Conservation (phyloP, 768 basidiomycete genomes). For the Amanita polypyramis region DNA sequence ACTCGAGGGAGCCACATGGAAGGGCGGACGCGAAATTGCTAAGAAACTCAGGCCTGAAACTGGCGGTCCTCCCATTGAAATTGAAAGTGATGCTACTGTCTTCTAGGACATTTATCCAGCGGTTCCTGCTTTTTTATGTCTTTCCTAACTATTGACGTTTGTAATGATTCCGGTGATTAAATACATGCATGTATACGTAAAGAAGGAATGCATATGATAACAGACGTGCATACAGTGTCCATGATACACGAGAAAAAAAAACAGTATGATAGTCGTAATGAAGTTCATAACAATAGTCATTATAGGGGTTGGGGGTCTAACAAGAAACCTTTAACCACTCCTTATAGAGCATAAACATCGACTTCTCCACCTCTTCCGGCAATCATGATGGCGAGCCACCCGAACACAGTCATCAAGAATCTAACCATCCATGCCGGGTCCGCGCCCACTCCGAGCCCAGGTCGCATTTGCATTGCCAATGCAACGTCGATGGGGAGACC, state of each 20-base stretch:
- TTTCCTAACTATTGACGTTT: too few relatives aligned
- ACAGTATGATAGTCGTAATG: not conserved
- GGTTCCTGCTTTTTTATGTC: not conserved
- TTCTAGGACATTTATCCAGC: constrained; percentile 30
- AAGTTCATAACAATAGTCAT: constrained; percentile 1
- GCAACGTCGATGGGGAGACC: constrained; percentile 53
- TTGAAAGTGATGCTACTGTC: constrained; percentile 77
- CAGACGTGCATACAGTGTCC: not conserved
- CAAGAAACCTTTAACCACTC: not conserved
- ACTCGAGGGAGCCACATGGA: constrained; percentile 94
- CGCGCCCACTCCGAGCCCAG: constrained; percentile 57
- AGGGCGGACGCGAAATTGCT: constrained; percentile 90
- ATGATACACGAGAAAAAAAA: not conserved
- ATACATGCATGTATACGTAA: not conserved
- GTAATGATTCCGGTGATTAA: not conserved
- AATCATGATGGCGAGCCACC: constrained; percentile 60
- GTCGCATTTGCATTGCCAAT: constrained; percentile 69
- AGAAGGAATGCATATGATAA: constrained; percentile 1
- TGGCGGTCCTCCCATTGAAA: constrained; percentile 81
- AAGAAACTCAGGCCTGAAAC: constrained; percentile 60
- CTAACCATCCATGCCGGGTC: constrained; percentile 74
- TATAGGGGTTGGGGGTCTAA: not conserved
- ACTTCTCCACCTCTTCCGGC: constrained; percentile 18
- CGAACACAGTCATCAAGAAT: constrained; percentile 72
- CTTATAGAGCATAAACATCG: constrained; percentile 7